Evolutionary conservation across 495 filamentous ascomycete species (phyloP), one percentile per base, ranked within the genome.

Genomic region (Penicillium herquei): DNA sequence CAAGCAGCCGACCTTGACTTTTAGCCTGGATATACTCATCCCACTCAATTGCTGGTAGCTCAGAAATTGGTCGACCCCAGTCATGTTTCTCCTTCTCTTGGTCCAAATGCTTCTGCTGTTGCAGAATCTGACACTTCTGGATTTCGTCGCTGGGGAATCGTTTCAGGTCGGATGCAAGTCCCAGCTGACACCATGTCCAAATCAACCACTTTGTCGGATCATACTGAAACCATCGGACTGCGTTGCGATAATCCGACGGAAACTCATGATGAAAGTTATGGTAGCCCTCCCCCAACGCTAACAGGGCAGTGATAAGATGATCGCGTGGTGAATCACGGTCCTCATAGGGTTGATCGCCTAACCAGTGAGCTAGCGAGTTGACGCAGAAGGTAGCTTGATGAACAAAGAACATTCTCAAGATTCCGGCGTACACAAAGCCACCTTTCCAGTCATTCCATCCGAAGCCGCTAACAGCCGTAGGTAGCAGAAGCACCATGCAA

Each of bases 251-350:
- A 73, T 98, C 94, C 12, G 90, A 95, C 49, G 94, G 94, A 78
- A 98, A 98, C 70, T 98, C 94, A 82, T 98, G 94, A 80, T 98
- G 94, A 85, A 98, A 98, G 80, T 96, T 96, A 82, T 98, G 92
- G 79, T 98, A 98, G 48, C 94, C 94, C 73, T 98, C 94, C 46
- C 94, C 94, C 31, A 98, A 90, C 42, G 94, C 97, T 52, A 95
- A 89, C 12, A 98, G 76, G 47, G 94, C 94, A 43, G 94, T 98
- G 73, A 98, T 86, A 68, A 96, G 83, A 74, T 97, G 94, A 69
- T 98, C 94, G 66, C 94, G 89, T 57, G 94, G 94, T 52, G 89
- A 94, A 85, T 98, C 96, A 73, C 92, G 91, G 84, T 98, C 94
- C 58, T 98, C 94, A 72, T 97, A 98, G 49, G 94, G 94, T 77